Percentiles rank a stretch among this genome's conserved stretches.
Conservation (phyloP, 148 eudicot genomes). For the Oxyria digyna region DNA sequence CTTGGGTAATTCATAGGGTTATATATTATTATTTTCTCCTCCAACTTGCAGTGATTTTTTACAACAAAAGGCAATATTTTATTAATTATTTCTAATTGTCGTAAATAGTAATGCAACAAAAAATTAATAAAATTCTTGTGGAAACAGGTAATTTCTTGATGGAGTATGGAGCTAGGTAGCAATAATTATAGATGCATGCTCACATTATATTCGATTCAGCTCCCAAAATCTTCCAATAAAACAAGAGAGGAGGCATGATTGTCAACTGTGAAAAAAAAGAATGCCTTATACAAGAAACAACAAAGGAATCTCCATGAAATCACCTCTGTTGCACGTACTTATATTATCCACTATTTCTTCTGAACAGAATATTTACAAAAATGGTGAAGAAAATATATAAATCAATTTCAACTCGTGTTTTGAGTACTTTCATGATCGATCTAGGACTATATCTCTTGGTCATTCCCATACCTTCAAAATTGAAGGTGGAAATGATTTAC, state of each 20-base stretch:
- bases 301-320: conserved; percentile 7
- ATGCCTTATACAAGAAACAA: conserved; percentile 6
- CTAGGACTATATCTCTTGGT: neutral
- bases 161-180: neutral
- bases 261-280: conserved; percentile 1
- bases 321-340: neutral
- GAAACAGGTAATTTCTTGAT: no score
- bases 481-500: neutral
- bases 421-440: neutral
- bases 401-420: conserved; percentile 3
- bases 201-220: conserved; percentile 1
- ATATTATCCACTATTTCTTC: conserved; percentile 3
- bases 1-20: neutral
- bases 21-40: no score
- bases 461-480: neutral
- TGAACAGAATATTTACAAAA: neutral
- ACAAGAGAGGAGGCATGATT: neutral
- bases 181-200: conserved; percentile 4
- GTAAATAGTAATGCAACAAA: no score
- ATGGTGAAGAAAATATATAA: neutral
- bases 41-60: no score
- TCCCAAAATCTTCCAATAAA: neutral
- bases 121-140: no score
- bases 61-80: no score
- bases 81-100: no score